Percentiles rank a stretch among this genome's conserved stretches.
These are phyloP conservation scores for Hippophae rhamnoides DNA, from an alignment of 306 rosid genomes.

Conservation along the genomic window DNA sequence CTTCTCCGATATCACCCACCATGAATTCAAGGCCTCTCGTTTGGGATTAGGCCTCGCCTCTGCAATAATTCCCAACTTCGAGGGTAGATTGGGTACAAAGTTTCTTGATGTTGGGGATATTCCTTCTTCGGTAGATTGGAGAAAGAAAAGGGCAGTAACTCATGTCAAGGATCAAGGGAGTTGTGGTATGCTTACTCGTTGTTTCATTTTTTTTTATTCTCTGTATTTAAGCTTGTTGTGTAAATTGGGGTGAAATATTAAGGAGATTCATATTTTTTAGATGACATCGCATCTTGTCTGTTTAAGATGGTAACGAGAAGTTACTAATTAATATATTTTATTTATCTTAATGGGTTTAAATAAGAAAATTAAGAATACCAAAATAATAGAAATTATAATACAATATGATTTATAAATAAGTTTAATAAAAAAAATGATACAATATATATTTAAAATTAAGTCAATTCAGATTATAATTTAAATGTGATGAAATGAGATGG, in stretches of 20 bases:
- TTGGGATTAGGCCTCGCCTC: constrained; percentile 61
- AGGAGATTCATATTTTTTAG: too few relatives aligned
- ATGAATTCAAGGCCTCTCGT: constrained; percentile 72
- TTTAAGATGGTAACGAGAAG: too few relatives aligned
- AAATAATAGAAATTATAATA: too few relatives aligned
- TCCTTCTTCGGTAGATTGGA: constrained; percentile 83
- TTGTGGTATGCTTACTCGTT: constrained; percentile 43
- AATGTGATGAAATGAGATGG: too few relatives aligned
- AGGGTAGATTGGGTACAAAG: constrained; percentile 10
- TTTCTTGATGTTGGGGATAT: constrained; percentile 12
- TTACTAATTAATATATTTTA: too few relatives aligned
- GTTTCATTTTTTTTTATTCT: neutral
- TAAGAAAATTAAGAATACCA: too few relatives aligned
- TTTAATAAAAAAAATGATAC: too few relatives aligned
- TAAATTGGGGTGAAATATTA: neutral
- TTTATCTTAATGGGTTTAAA: too few relatives aligned
- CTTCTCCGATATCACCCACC: constrained; percentile 76
- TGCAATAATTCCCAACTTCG: constrained; percentile 23
- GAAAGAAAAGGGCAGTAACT: constrained; percentile 65
- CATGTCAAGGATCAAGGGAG: constrained; percentile 72
- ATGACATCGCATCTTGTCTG: too few relatives aligned
- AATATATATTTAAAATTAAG: too few relatives aligned
- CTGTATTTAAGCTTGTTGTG: neutral
- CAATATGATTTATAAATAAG: too few relatives aligned
- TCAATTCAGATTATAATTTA: too few relatives aligned